Conservation (phyloP, 2,329 filamentous ascomycete genomes). For the Mycosphaerella arachidis region DNA sequence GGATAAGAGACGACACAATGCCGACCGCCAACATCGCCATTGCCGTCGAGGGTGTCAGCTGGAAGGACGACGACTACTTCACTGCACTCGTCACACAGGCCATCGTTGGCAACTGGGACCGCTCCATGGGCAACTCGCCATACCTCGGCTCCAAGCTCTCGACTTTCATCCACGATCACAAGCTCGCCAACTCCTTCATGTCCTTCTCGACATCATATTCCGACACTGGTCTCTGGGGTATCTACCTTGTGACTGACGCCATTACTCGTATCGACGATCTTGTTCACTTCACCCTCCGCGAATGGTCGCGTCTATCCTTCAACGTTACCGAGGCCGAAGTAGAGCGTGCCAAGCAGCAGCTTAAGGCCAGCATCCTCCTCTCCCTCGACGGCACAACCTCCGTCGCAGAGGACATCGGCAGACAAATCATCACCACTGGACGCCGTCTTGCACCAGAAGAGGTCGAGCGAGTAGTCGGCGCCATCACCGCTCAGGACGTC, state of each 20-base stretch:
- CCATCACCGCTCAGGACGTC: constrained; percentile 90
- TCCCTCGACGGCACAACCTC: constrained; percentile 96
- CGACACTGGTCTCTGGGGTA: constrained; percentile 99
- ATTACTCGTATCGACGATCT: constrained; percentile 85
- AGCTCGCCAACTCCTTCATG: constrained; percentile 99
- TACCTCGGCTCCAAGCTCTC: constrained; percentile 98
- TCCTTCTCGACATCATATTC: constrained; percentile 99
- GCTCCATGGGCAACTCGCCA: constrained; percentile 93
- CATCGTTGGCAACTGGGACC: constrained; percentile 99
- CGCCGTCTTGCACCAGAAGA: constrained; percentile 86
- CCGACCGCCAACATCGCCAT: constrained; percentile 96
- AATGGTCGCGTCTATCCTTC: constrained; percentile 93
- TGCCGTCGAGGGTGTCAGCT: constrained; percentile 98
- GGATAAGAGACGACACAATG: constrained; percentile 93
- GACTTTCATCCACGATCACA: constrained; percentile 87
- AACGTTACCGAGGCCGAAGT: constrained; percentile 85
- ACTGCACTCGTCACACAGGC: constrained; percentile 95
- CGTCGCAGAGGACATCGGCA: constrained; percentile 95
- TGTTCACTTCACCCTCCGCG: constrained; percentile 94
- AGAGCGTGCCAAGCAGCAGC: constrained; percentile 97
- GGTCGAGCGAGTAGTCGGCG: constrained; percentile 86
- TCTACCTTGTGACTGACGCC: constrained; percentile 94
- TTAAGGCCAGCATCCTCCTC: constrained; percentile 96
- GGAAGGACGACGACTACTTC: constrained; percentile 99
- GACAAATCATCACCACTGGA: constrained; percentile 96